Conservation (phyloP, 2,329 filamentous ascomycete species). For the Cryphonectria japonica region DNA sequence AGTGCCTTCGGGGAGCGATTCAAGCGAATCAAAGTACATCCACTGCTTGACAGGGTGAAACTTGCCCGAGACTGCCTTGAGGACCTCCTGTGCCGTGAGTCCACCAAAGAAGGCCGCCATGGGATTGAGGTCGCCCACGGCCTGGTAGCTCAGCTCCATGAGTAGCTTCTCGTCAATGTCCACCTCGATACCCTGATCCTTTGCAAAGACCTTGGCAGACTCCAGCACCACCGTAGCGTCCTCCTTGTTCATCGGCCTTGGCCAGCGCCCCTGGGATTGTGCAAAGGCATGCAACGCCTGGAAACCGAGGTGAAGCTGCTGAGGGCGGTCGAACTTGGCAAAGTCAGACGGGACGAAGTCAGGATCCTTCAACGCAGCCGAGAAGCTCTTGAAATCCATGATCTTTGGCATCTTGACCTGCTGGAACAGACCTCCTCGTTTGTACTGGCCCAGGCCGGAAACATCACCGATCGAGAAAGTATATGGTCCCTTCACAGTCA, state of each 20-base stretch:
- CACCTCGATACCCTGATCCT: constrained; percentile 74
- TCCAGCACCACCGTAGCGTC: constrained; percentile 81
- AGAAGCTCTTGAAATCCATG: constrained; percentile 83
- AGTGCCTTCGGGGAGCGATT: constrained; percentile 80
- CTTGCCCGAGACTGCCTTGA: constrained; percentile 97
- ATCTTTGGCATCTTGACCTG: constrained; percentile 99
- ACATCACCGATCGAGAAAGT: constrained; percentile 97
- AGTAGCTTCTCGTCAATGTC: constrained; percentile 93
- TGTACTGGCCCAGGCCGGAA: constrained; percentile 81
- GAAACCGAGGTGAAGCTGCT: constrained; percentile 88
- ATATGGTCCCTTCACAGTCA: constrained; percentile 93
- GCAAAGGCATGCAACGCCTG: constrained; percentile 90
- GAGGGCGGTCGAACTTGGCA: constrained; percentile 94
- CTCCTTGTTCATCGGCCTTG: constrained; percentile 79
- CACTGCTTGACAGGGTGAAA: constrained; percentile 95
- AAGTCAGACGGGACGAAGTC: constrained; percentile 93
- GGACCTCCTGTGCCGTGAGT: constrained; percentile 87
- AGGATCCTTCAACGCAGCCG: constrained; percentile 78
- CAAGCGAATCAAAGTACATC: constrained; percentile 97
- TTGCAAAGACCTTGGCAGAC: constrained; percentile 74
- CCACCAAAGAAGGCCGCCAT: constrained; percentile 97
- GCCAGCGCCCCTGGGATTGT: constrained; percentile 73
- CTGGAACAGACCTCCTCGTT: constrained; percentile 85
- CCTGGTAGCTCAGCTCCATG: constrained; percentile 92
- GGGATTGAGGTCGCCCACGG: constrained; percentile 84